phyloP scores from a whole-genome alignment of 805 yeast genomes.

The Saitoella complicata region DNA sequence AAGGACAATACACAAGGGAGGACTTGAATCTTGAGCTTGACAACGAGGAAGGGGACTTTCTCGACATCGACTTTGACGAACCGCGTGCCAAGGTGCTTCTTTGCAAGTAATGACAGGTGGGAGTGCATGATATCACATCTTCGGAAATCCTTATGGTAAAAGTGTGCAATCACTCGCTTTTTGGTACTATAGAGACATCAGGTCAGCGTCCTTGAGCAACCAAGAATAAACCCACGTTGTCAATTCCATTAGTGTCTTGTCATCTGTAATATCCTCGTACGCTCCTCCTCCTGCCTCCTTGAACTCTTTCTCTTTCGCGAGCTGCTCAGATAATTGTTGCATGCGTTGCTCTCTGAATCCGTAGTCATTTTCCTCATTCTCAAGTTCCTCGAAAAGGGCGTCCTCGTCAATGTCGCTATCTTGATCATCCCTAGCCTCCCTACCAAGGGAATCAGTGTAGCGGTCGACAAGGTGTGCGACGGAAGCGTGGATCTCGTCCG shows the following conservation, averaged over 20 bases:
- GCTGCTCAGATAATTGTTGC: no score
- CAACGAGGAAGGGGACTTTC: conserved; percentile 55
- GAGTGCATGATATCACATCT: conserved; percentile 47
- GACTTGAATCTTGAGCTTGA: conserved; percentile 44
- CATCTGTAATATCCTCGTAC: conserved; percentile 24
- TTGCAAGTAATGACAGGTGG: conserved; percentile 30
- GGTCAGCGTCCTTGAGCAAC: not conserved
- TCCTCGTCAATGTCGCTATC: no score
- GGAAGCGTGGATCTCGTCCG: no score
- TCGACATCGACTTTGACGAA: conserved; percentile 42
- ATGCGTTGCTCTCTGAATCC: no score
- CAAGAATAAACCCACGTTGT: conserved; percentile 23
- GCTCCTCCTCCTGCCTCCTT: no score
- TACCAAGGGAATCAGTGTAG: no score
- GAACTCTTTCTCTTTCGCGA: no score
- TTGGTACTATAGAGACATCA: conserved; percentile 8
- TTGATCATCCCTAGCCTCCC: no score
- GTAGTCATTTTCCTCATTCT: no score
- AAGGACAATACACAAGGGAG: conserved; percentile 58
- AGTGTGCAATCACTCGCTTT: conserved; percentile 38
- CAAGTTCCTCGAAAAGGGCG: no score
- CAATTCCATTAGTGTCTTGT: conserved; percentile 38
- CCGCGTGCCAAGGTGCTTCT: conserved; percentile 38
- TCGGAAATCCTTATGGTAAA: conserved; percentile 42
- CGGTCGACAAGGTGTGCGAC: no score